These are phyloP conservation scores for Cyberlindnera americana DNA, from an alignment of 805 yeast species.

Conservation along the genomic window DNA sequence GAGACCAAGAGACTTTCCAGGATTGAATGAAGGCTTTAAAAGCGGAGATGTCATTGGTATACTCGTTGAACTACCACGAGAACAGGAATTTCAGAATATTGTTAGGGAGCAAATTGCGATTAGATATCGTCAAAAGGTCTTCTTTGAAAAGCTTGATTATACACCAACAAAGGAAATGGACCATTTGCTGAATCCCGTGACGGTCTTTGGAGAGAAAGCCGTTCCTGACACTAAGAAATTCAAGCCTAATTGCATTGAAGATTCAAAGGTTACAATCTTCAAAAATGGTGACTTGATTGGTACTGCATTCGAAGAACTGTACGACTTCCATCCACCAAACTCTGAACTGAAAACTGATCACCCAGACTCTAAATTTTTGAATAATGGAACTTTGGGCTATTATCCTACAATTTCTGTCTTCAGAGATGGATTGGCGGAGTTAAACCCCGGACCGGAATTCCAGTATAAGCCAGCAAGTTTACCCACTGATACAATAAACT, in stretches of 20 bases:
- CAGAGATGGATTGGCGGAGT: slow-evolving; percentile 68
- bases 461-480: slow-evolving; percentile 39
- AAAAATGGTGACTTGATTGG: slow-evolving; percentile 75
- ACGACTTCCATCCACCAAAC: slow-evolving; percentile 77
- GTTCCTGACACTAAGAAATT: slow-evolving; percentile 46
- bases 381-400: slow-evolving; percentile 87
- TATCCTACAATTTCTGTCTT: slow-evolving; percentile 87
- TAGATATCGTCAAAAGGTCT: slow-evolving; percentile 69
- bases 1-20: slow-evolving; percentile 55
- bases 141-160: slow-evolving; percentile 84
- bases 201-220: slow-evolving; percentile 66
- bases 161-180: slow-evolving; percentile 66
- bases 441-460: slow-evolving; percentile 69
- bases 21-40: slow-evolving; percentile 44
- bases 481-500: slow-evolving; percentile 39
- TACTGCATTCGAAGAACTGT: slow-evolving; percentile 59
- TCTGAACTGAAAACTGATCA: slow-evolving; percentile 44
- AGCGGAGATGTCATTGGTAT: slow-evolving; percentile 85
- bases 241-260: slow-evolving; percentile 45
- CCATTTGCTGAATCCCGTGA: slow-evolving; percentile 68
- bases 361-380: slow-evolving; percentile 43
- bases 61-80: slow-evolving; percentile 62
- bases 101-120: slow-evolving; percentile 86
- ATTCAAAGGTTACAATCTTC: slow-evolving; percentile 64
- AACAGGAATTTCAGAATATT: slow-evolving; percentile 43